These are phyloP conservation scores for Cercospora citrullina DNA, from an alignment of 2,329 filamentous ascomycete species.

Conservation along the genomic window DNA sequence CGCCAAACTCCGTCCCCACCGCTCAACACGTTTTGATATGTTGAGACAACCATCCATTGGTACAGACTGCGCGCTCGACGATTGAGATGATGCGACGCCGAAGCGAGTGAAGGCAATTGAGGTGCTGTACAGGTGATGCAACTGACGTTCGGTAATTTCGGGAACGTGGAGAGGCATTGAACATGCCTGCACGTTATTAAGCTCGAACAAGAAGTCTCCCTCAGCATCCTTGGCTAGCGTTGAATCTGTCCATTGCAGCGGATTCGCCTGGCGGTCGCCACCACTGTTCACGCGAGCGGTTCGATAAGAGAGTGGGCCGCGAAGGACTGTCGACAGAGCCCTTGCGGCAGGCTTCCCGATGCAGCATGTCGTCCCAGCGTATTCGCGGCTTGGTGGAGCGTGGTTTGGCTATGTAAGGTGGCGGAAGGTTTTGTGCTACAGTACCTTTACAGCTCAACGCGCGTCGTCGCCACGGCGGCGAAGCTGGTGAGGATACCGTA, in stretches of 20 bases:
- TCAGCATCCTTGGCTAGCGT: constrained; percentile 1
- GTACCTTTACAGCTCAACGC: not conserved
- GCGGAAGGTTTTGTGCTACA: not conserved
- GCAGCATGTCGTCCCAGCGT: constrained; percentile 14
- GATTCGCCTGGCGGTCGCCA: constrained; percentile 17
- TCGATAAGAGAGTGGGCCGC: constrained; percentile 16
- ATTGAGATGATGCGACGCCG: not conserved
- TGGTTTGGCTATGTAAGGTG: constrained; percentile 3
- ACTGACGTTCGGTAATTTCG: constrained; percentile 21
- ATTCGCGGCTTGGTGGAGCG: constrained; percentile 2
- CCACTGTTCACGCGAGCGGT: constrained; percentile 10
- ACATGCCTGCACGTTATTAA: constrained; percentile 18
- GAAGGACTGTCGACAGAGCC: not conserved
- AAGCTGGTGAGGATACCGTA: not conserved
- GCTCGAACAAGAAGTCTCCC: constrained; percentile 14
- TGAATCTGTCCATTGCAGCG: constrained; percentile 9
- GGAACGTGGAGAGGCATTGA: constrained; percentile 6
- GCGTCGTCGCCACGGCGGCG: not conserved
- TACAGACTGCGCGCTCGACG: not conserved
- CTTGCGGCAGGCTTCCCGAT: constrained; percentile 18
- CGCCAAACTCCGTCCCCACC: not conserved
- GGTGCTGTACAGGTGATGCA: not conserved
- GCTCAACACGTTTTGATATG: not conserved
- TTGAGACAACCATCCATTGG: not conserved
- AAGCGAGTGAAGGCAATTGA: not conserved